These are phyloP conservation scores for Amanita phalloides DNA, from an alignment of 768 basidiomycete species.

Conservation along the genomic window DNA sequence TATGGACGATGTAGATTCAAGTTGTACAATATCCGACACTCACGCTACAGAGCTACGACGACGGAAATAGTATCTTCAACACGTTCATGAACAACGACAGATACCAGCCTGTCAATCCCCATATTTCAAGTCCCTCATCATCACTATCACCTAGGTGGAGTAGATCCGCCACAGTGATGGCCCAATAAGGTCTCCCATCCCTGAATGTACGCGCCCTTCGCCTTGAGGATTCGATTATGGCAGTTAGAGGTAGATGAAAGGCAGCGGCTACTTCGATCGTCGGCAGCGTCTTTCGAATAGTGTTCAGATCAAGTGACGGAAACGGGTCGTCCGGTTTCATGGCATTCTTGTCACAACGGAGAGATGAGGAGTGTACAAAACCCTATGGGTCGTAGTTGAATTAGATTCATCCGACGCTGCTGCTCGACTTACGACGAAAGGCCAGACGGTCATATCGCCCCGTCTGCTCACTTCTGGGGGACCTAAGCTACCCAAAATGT, in stretches of 20 bases:
- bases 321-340: slow-evolving; percentile 28
- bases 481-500: slow-evolving; percentile 55
- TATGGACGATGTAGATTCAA: slow-evolving; percentile 1
- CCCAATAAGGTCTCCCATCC: slow-evolving; percentile 47
- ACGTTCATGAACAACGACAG: slow-evolving; percentile 49
- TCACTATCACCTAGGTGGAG: slow-evolving; percentile 19
- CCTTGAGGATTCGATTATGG: slow-evolving; percentile 34
- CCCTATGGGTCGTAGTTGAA: slow-evolving; percentile 9
- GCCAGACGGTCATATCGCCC: slow-evolving; percentile 52
- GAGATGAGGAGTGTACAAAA: slow-evolving; percentile 16
- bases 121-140: slow-evolving; percentile 52
- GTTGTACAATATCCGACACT: neutral
- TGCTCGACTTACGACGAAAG: slow-evolving; percentile 51
- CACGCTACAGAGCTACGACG: neutral
- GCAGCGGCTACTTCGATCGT: slow-evolving; percentile 54
- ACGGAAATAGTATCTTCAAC: slow-evolving; percentile 17
- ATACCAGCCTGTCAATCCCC: slow-evolving; percentile 85
- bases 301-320: slow-evolving; percentile 46
- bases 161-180: slow-evolving; percentile 58
- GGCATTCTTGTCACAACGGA: neutral
- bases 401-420: neutral
- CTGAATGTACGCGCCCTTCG: slow-evolving; percentile 46
- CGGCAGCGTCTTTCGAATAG: slow-evolving; percentile 35
- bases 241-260: slow-evolving; percentile 61
- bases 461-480: slow-evolving; percentile 48